These are phyloP conservation scores for Backusella macrospora DNA, from an alignment of 192 early-diverging fungal species.

Conservation along the genomic window DNA sequence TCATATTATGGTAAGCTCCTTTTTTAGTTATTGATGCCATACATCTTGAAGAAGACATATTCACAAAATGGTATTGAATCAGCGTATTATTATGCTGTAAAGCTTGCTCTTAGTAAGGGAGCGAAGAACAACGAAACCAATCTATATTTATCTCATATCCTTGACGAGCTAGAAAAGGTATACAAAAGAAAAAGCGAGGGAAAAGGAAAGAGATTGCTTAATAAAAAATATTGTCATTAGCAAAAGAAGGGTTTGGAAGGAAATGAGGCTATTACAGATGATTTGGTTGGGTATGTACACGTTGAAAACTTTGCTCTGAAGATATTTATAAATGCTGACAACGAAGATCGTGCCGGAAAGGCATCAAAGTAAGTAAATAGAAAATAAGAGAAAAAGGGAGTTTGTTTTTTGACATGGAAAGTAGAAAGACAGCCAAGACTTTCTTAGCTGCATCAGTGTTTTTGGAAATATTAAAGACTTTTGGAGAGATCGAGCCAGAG, in stretches of 20 bases:
- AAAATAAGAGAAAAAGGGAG: not conserved
- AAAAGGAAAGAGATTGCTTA: not conserved
- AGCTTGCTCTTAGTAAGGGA: conserved; percentile 69
- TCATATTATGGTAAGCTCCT: conserved; percentile 90
- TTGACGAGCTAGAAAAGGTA: conserved; percentile 85
- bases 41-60: not conserved
- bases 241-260: conserved; percentile 65
- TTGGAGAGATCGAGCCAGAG: conserved; percentile 76
- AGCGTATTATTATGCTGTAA: conserved; percentile 85
- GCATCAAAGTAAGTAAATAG: conserved; percentile 69
- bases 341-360: conserved; percentile 83
- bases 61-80: conserved; percentile 7
- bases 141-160: conserved; percentile 62
- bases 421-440: conserved; percentile 84
- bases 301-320: conserved; percentile 89
- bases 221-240: conserved; percentile 38
- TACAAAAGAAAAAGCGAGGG: not conserved
- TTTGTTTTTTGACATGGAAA: not conserved
- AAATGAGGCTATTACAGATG: conserved; percentile 74
- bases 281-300: conserved; percentile 77
- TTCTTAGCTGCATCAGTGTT: conserved; percentile 91
- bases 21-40: not conserved
- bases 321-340: conserved; percentile 89
- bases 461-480: conserved; percentile 82
- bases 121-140: conserved; percentile 57